phyloP scores from a whole-genome alignment of 1,284 basidiomycete species.

The Austroboletus niveus region DNA sequence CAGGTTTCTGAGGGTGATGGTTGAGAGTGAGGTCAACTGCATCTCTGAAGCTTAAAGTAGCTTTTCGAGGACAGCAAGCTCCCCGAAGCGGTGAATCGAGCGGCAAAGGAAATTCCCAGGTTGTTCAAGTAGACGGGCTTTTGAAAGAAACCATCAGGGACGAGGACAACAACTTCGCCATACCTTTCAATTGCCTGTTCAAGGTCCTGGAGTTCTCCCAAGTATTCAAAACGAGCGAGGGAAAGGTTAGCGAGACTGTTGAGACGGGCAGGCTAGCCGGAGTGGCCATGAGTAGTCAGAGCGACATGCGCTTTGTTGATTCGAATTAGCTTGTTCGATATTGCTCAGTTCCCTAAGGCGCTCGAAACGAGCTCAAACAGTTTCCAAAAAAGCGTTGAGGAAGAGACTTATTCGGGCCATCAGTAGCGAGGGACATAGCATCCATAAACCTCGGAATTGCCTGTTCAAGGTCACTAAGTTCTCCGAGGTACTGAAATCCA shows the following conservation, averaged over 20 bases:
- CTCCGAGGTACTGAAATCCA: background rate
- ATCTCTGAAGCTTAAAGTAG: background rate
- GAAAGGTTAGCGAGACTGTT: background rate
- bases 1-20: background rate
- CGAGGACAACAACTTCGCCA: background rate
- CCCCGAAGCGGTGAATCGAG: background rate
- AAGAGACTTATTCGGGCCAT: background rate
- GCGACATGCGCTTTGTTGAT: background rate
- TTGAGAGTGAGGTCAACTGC: background rate
- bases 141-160: background rate
- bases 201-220: background rate
- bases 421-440: background rate
- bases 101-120: background rate
- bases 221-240: background rate
- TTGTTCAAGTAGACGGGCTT: background rate
- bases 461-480: background rate
- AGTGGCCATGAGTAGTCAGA: background rate
- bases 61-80: background rate
- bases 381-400: no score
- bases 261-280: background rate
- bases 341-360: background rate
- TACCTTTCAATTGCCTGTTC: background rate
- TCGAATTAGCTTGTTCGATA: background rate
- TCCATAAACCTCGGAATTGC: background rate
- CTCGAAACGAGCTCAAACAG: no score